phyloP scores from a whole-genome alignment of 257 asterid genomes.

The Catharanthus roseus region DNA sequence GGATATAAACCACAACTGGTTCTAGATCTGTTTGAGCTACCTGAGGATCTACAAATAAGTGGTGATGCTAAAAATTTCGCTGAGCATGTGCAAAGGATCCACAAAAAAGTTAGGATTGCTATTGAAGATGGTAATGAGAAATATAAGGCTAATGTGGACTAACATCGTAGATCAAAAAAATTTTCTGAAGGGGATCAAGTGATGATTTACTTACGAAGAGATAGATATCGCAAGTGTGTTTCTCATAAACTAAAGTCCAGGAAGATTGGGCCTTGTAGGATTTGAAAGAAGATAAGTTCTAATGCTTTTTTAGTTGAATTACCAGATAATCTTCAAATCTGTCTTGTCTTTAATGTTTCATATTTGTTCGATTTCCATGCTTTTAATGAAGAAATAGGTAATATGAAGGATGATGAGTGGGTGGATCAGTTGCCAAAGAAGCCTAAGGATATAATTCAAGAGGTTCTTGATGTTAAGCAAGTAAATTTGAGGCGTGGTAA shows the following conservation, averaged over 20 bases:
- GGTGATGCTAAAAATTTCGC: not conserved
- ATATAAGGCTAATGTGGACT: not conserved
- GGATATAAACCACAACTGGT: not conserved
- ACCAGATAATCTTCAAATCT: not conserved
- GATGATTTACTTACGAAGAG: not conserved
- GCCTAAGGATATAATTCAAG: too few relatives aligned
- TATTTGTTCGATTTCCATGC: not conserved
- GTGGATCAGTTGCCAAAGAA: too few relatives aligned
- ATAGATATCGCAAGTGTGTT: too few relatives aligned
- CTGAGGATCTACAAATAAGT: not conserved
- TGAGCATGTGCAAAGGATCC: not conserved
- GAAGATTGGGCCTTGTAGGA: not conserved
- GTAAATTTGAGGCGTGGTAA: too few relatives aligned
- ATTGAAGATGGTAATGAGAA: too few relatives aligned
- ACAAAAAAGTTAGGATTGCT: not conserved
- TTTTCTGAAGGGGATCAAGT: slow-evolving; percentile 2
- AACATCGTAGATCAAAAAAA: not conserved
- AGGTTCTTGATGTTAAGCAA: too few relatives aligned
- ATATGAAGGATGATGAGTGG: not conserved
- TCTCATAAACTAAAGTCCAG: too few relatives aligned
- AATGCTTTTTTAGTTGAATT: not conserved
- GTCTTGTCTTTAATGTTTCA: not conserved
- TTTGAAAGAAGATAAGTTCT: not conserved
- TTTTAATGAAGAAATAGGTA: not conserved
- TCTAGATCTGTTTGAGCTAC: not conserved